Evolutionary conservation across 257 asterid genomes (phyloP), one percentile per base, ranked within the genome.

Genomic region (Primulina tabacum): DNA sequence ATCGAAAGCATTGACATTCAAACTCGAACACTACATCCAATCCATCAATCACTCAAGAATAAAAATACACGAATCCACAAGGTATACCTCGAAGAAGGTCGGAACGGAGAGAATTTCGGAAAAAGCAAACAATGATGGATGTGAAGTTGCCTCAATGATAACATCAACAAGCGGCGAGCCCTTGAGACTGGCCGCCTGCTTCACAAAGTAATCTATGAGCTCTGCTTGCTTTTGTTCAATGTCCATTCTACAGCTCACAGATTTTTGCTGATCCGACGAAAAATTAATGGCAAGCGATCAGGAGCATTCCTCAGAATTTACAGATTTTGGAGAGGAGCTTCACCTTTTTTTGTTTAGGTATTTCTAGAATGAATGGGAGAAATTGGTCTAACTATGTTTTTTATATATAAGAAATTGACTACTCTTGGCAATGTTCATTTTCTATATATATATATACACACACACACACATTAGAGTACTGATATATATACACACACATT

Each of bases 71-170:
- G 43, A 40, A 52, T 29, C 60, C 59, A 52, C 0, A 63, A 28
- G 6, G 61, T 5, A 38, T 55, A 93, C 97, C 98, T 90, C 80
- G 1, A 76, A 66, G 68, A 93, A 76, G 71, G 20, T 87, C n/a
- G 95, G 86, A 60, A 87, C 84, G 12, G 92, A 66, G 69, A 93
- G 89, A 83, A 93, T 87, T 85, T 93, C 98, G 30, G 98, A 87
- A 86, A 93, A 93, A 61, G 98, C 98, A 62, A 93, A 93, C 26
- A 93, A 95, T 10, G 90, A 83, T 21, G 98, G 98, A 67, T 93
- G 98, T 1, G 97, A 93, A 71, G 97, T 93, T 57, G 97, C 97
- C 69, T 90, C 96, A 18, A 84, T 84, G 79, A 90, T 71, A 78
- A 86, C 80, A 73, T 32, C 67, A 24, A 85, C 77, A 4, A 93